A percentile compares a stretch with the other conserved stretches of the same genome.
phyloP scores from a whole-genome alignment of 495 filamentous ascomycete species.

The Penicillium desertorum region DNA sequence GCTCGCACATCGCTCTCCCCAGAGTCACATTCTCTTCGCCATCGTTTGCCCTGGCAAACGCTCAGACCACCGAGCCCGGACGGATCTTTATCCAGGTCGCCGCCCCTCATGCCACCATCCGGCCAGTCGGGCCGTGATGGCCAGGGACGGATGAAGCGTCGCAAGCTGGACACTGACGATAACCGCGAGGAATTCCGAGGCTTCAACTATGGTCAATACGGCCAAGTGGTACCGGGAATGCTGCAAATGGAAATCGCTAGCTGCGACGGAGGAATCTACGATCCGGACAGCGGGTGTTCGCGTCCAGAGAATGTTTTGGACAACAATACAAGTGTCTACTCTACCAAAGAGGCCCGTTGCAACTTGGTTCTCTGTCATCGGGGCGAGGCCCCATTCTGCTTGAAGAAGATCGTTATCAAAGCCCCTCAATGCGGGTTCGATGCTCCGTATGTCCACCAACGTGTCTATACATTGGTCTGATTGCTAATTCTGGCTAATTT shows the following conservation, averaged over 20 bases:
- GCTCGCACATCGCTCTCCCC: not conserved
- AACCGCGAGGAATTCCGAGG: slow-evolving; percentile 50
- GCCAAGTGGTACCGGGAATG: slow-evolving; percentile 76
- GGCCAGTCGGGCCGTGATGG: slow-evolving; percentile 26
- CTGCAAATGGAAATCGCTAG: slow-evolving; percentile 81
- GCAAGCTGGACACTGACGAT: slow-evolving; percentile 69
- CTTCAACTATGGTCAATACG: slow-evolving; percentile 76
- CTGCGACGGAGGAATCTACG: slow-evolving; percentile 85
- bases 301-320: slow-evolving; percentile 77
- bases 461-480: not conserved
- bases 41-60: slow-evolving; percentile 16
- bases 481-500: slow-evolving; percentile 22
- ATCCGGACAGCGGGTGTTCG: slow-evolving; percentile 55
- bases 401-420: slow-evolving; percentile 85
- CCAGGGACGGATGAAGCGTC: slow-evolving; percentile 62
- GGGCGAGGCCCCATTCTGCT: slow-evolving; percentile 70
- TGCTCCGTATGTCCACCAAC: slow-evolving; percentile 67
- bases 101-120: slow-evolving; percentile 40
- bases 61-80: not conserved
- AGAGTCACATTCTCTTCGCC: slow-evolving; percentile 5
- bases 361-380: slow-evolving; percentile 82
- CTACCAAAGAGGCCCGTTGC: slow-evolving; percentile 77
- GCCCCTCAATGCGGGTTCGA: slow-evolving; percentile 79
- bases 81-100: slow-evolving; percentile 20
- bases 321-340: slow-evolving; percentile 83